Evolutionary conservation across 2,329 filamentous ascomycete species (phyloP).

Genomic region (Calonectria pauciramosa): DNA sequence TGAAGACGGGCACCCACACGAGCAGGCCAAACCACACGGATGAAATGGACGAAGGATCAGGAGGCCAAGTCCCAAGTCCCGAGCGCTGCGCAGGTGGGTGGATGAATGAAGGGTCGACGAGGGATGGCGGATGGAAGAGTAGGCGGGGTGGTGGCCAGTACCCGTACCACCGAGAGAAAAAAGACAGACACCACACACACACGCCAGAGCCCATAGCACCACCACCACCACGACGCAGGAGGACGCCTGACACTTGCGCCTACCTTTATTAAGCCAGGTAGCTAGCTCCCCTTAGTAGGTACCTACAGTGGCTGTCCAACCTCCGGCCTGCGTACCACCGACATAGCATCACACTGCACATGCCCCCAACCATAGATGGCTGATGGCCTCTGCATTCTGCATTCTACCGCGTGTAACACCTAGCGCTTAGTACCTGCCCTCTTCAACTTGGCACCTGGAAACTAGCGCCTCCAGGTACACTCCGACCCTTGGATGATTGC

Average conservation of each 20-base stretch:
- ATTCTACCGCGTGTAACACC: constrained; percentile 18
- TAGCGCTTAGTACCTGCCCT: constrained; percentile 13
- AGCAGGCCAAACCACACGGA: constrained; percentile 1
- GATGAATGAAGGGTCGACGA: constrained; percentile 11
- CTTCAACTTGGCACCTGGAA: constrained; percentile 23
- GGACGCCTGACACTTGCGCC: constrained; percentile 15
- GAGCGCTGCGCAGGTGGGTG: constrained; percentile 1
- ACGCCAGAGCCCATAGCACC: constrained; percentile 17
- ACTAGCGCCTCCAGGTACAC: constrained; percentile 15
- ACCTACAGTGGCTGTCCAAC: background rate
- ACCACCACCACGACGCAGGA: background rate
- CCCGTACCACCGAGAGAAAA: background rate
- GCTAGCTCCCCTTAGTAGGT: background rate
- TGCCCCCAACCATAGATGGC: background rate
- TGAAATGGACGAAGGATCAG: constrained; percentile 13
- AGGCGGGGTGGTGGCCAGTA: constrained; percentile 9
- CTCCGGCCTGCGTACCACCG: background rate
- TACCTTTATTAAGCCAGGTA: background rate
- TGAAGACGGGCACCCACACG: background rate
- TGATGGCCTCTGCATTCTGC: background rate
- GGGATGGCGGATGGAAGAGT: background rate
- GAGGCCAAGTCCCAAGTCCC: constrained; percentile 1
- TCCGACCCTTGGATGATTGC: too few species aligned
- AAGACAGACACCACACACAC: background rate
- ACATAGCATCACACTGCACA: background rate